A percentile compares a stretch with the other conserved stretches of the same genome.
Conservation (phyloP, 139 green algal genomes). For the Tetraselmis striata region DNA sequence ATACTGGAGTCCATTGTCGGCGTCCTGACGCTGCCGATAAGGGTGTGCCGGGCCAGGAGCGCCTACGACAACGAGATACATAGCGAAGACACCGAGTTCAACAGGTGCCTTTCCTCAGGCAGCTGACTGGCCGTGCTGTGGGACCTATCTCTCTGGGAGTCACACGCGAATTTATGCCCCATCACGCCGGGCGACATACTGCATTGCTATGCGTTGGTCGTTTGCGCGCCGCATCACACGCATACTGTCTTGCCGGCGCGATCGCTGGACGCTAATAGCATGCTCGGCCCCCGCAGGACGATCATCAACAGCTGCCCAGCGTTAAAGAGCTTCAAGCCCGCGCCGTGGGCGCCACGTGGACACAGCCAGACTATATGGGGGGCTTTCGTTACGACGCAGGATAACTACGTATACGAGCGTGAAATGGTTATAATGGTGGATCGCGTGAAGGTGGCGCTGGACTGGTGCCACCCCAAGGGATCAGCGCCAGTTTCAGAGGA, state of each 20-base stretch:
- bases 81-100: neutral
- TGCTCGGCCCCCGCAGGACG: no score
- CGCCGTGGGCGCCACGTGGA: neutral
- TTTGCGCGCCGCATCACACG: no score
- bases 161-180: no score
- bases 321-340: neutral
- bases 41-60: neutral
- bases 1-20: neutral
- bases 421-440: neutral
- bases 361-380: neutral
- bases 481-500: neutral
- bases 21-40: neutral
- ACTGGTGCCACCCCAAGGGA: neutral
- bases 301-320: neutral
- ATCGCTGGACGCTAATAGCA: no score
- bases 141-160: no score
- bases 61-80: neutral
- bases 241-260: no score
- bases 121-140: no score
- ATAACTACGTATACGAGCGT: neutral
- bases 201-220: no score
- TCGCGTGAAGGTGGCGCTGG: neutral
- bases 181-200: no score
- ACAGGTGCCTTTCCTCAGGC: neutral
- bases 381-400: neutral